A percentile compares a stretch with the other conserved stretches of the same genome.
These are phyloP conservation scores for Pugionium dolabratum DNA, from an alignment of 345 rosid species.

Conservation along the genomic window DNA sequence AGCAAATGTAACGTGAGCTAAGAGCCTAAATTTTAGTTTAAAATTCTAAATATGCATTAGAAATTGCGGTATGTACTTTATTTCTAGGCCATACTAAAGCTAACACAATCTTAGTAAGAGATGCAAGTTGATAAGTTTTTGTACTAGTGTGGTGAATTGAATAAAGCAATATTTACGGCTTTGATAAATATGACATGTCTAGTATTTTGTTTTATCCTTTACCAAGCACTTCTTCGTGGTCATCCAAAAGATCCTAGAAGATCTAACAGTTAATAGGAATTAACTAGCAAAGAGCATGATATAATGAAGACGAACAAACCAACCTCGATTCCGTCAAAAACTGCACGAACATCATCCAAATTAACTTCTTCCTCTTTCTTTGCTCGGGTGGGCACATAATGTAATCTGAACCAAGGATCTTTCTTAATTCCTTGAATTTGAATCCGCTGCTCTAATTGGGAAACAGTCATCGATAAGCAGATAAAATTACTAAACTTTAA, in stretches of 20 bases:
- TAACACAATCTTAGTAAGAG: slow-evolving; percentile 18
- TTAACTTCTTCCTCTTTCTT: slow-evolving; percentile 61
- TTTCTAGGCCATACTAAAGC: slow-evolving; percentile 15
- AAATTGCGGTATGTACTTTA: background rate
- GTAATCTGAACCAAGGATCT: slow-evolving; percentile 66
- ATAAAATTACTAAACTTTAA: slow-evolving; percentile 20
- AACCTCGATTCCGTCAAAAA: slow-evolving; percentile 87
- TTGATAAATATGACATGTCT: too few relatives aligned
- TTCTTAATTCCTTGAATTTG: slow-evolving; percentile 58
- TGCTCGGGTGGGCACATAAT: slow-evolving; percentile 58
- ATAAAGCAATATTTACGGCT: background rate
- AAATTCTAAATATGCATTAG: background rate
- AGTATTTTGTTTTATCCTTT: too few relatives aligned
- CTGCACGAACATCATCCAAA: slow-evolving; percentile 77
- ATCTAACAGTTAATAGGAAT: background rate
- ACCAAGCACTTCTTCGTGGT: too few relatives aligned
- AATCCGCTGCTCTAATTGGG: slow-evolving; percentile 67
- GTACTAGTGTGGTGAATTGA: background rate
- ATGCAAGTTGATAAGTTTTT: background rate
- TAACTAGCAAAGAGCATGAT: slow-evolving; percentile 9
- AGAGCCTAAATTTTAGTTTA: background rate
- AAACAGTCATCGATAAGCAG: slow-evolving; percentile 24
- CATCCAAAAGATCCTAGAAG: background rate
- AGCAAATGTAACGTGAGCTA: slow-evolving; percentile 15
- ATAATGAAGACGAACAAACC: slow-evolving; percentile 30